Evolutionary conservation across 495 filamentous ascomycete species (phyloP).

Genomic region (Schizothecium vesticola): DNA sequence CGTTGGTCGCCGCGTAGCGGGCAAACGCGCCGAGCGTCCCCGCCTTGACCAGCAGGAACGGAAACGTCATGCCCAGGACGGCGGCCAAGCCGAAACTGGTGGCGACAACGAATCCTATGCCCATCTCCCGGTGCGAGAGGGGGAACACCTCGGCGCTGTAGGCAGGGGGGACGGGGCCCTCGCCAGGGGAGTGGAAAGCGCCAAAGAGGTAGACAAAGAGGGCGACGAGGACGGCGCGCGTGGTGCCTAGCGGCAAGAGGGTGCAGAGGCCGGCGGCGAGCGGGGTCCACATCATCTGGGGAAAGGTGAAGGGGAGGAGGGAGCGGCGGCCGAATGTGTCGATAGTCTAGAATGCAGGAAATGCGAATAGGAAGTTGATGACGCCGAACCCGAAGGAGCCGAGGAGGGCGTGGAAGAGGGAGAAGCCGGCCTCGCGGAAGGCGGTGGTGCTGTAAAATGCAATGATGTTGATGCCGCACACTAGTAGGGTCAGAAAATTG

Average conservation of each 20-base stretch:
- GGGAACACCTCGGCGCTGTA: slow-evolving; percentile 81
- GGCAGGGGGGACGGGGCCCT: slow-evolving; percentile 78
- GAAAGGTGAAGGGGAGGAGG: slow-evolving; percentile 71
- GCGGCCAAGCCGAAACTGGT: slow-evolving; percentile 70
- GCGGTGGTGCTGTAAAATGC: slow-evolving; percentile 67
- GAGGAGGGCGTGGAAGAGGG: slow-evolving; percentile 50
- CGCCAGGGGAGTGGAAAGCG: slow-evolving; percentile 71
- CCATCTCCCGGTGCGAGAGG: slow-evolving; percentile 64
- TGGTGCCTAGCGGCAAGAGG: slow-evolving; percentile 53
- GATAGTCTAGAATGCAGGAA: slow-evolving; percentile 76
- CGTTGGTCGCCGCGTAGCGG: slow-evolving; percentile 67
- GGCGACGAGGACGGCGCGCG: slow-evolving; percentile 50
- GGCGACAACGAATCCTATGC: slow-evolving; percentile 63
- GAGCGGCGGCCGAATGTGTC: slow-evolving; percentile 80
- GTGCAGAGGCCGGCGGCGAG: slow-evolving; percentile 80
- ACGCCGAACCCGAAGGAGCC: slow-evolving; percentile 71
- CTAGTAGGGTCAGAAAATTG: slow-evolving; percentile 56
- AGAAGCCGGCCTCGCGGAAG: slow-evolving; percentile 56
- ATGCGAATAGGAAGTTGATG: slow-evolving; percentile 74
- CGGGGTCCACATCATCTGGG: slow-evolving; percentile 65
- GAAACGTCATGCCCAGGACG: slow-evolving; percentile 63
- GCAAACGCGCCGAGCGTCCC: slow-evolving; percentile 56
- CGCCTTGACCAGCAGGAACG: slow-evolving; percentile 49
- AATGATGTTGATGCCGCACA: slow-evolving; percentile 36
- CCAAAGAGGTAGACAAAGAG: slow-evolving; percentile 72